phyloP scores from a whole-genome alignment of 73 alveolate genomes.

The Effrenium voratum region DNA sequence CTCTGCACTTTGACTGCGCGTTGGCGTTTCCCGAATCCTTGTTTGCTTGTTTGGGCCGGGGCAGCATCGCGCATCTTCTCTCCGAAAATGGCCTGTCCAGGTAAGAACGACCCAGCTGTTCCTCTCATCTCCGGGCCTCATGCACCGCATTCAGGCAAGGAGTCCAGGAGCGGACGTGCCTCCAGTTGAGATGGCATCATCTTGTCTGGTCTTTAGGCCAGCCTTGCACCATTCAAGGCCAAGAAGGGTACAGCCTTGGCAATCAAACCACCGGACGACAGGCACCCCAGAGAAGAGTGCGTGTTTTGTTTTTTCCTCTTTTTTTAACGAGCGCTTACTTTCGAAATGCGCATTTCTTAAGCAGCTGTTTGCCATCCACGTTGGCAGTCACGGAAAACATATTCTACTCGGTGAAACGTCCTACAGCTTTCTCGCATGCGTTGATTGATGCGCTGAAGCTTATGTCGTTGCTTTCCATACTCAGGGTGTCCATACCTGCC shows the following conservation, averaged over 20 bases:
- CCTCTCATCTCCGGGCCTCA: slow-evolving; percentile 26
- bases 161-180: slow-evolving; percentile 89
- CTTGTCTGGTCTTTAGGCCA: no score
- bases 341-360: not conserved
- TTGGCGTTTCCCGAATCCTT: no score
- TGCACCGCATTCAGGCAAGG: slow-evolving; percentile 91
- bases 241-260: slow-evolving; percentile 82
- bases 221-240: slow-evolving; percentile 88
- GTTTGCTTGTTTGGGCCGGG: not conserved
- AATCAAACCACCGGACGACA: no score
- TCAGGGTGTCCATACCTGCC: not conserved
- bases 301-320: no score
- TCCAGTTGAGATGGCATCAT: not conserved
- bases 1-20: no score
- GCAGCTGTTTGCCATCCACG: no score
- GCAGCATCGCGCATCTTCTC: slow-evolving; percentile 79
- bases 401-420: no score
- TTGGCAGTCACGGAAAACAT: no score
- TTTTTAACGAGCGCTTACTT: no score
- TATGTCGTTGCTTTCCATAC: not conserved
- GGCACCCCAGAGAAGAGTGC: no score
- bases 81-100: slow-evolving; percentile 59
- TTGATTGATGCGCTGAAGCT: slow-evolving; percentile 28
- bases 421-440: slow-evolving; percentile 34
- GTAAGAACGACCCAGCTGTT: not conserved